Percentiles rank a stretch among this genome's conserved stretches.
phyloP scores from a whole-genome alignment of 768 basidiomycete genomes.

The Brasilioporus rufonigricans region DNA sequence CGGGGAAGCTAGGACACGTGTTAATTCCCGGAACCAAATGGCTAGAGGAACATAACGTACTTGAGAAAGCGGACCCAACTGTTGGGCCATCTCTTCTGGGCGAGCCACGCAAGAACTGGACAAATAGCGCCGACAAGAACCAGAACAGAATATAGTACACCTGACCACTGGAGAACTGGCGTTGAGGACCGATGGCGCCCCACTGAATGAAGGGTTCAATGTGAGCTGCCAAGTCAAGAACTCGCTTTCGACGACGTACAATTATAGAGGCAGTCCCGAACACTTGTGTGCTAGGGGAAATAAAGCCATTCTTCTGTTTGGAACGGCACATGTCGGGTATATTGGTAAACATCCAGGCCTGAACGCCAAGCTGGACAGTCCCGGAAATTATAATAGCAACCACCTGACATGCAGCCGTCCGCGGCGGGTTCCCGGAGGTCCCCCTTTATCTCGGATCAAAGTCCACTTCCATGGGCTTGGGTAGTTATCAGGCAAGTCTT shows the following conservation, averaged over 20 bases:
- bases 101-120: constrained; percentile 53
- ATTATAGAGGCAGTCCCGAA: constrained; percentile 80
- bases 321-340: constrained; percentile 35
- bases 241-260: constrained; percentile 37
- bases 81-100: constrained; percentile 60
- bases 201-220: constrained; percentile 37
- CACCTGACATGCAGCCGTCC: constrained; percentile 56
- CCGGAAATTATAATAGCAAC: constrained; percentile 60
- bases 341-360: constrained; percentile 55
- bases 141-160: constrained; percentile 60
- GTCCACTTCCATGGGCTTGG: too few relatives aligned
- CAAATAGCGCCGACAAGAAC: constrained; percentile 69
- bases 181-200: constrained; percentile 77
- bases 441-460: too few relatives aligned
- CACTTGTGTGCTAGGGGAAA: constrained; percentile 66
- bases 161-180: constrained; percentile 78
- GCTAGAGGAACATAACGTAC: constrained; percentile 31
- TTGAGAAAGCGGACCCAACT: constrained; percentile 61
- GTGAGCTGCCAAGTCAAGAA: neutral
- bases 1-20: constrained; percentile 42
- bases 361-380: constrained; percentile 65
- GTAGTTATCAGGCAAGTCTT: too few relatives aligned
- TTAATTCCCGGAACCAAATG: neutral
- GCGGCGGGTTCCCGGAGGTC: too few relatives aligned
- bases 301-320: constrained; percentile 49